A percentile compares a stretch with the other conserved stretches of the same genome.
Evolutionary conservation across 2,329 filamentous ascomycete species (phyloP).

Genomic region (Didymella keratinophila): DNA sequence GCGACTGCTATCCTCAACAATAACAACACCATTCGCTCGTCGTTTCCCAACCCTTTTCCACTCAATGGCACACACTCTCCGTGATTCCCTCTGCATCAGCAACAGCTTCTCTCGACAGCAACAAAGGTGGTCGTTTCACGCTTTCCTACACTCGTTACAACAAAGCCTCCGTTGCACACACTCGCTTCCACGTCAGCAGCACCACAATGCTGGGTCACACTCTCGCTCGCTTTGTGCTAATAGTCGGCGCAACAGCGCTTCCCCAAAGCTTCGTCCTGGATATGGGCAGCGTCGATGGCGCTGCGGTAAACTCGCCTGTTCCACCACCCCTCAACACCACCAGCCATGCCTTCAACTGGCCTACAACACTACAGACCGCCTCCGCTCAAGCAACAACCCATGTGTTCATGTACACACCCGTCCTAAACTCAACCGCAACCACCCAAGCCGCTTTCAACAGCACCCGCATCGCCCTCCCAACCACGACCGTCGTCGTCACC

Average conservation of each 20-base stretch:
- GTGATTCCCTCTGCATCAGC: neutral
- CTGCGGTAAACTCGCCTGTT: neutral
- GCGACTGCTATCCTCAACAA: neutral
- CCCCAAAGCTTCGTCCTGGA: constrained; percentile 12
- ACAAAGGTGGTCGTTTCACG: constrained; percentile 2
- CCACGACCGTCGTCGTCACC: constrained; percentile 5
- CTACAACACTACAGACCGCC: neutral
- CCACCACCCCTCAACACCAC: neutral
- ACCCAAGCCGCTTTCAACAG: neutral
- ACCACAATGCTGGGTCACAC: constrained; percentile 3
- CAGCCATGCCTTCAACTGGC: neutral
- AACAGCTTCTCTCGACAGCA: neutral
- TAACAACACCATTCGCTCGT: neutral
- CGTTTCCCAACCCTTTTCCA: neutral
- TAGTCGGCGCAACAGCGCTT: neutral
- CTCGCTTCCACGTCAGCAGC: constrained; percentile 1
- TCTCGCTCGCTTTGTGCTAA: neutral
- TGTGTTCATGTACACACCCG: neutral
- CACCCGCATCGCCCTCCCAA: constrained; percentile 1
- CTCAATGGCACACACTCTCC: neutral
- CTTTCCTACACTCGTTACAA: constrained; percentile 1
- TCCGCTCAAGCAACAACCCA: neutral
- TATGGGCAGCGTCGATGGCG: constrained; percentile 3
- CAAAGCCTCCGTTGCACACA: neutral
- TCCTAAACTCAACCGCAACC: neutral